phyloP scores from a whole-genome alignment of 2,329 filamentous ascomycete species.

The Myriosclerotinia duriaeana region DNA sequence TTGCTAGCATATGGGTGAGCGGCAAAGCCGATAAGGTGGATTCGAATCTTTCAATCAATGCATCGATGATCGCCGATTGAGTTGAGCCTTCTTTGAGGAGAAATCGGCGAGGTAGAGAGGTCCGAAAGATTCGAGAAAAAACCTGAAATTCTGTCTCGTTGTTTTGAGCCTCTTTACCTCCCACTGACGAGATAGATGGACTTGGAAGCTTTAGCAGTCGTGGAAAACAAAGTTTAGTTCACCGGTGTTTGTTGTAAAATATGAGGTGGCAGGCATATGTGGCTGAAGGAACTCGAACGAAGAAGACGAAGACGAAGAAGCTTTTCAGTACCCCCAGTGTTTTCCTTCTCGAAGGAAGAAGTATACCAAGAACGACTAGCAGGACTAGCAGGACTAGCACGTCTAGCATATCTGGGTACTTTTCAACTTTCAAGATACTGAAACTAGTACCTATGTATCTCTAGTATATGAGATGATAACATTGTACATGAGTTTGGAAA shows the following conservation, averaged over 20 bases:
- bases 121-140: neutral
- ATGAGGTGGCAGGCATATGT: slow-evolving; percentile 17
- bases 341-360: slow-evolving; percentile 12
- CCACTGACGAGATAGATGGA: slow-evolving; percentile 16
- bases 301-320: neutral
- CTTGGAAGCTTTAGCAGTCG: neutral
- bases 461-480: neutral
- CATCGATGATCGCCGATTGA: neutral
- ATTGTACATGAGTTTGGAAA: slow-evolving; percentile 3
- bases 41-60: neutral
- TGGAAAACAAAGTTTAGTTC: neutral
- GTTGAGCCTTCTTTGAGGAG: neutral
- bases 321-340: neutral
- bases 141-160: neutral
- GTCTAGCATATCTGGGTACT: neutral
- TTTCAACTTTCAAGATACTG: slow-evolving; percentile 4
- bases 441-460: neutral
- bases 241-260: slow-evolving; percentile 1
- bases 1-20: slow-evolving; percentile 2
- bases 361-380: neutral
- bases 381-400: neutral
- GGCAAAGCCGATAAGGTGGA: neutral
- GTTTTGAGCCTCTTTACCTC: slow-evolving; percentile 7
- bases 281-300: neutral
- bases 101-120: neutral